Conservation (phyloP, 805 yeast species). For the Candida fluviatilis region DNA sequence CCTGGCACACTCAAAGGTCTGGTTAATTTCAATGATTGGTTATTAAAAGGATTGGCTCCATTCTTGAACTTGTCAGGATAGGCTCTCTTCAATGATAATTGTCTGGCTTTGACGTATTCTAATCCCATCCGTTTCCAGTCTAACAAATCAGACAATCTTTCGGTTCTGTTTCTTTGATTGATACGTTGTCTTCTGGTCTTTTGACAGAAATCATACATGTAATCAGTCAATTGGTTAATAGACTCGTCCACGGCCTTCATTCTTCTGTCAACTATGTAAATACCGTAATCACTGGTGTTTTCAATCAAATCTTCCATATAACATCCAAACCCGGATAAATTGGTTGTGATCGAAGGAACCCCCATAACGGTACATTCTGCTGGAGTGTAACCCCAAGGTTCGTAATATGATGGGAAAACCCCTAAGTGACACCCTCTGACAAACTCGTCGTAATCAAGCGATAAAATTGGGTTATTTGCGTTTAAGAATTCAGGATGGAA, state of each 20-base stretch:
- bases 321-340: conserved; percentile 94
- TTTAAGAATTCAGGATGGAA: conserved; percentile 97
- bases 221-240: conserved; percentile 81
- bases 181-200: conserved; percentile 96
- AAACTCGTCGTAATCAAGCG: conserved; percentile 94
- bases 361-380: conserved; percentile 99
- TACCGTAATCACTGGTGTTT: conserved; percentile 92
- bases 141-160: conserved; percentile 82
- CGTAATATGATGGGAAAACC: conserved; percentile 96
- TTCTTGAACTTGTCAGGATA: conserved; percentile 78
- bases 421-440: conserved; percentile 98
- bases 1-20: conserved; percentile 97
- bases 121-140: conserved; percentile 99
- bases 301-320: conserved; percentile 98
- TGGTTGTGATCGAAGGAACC: conserved; percentile 94
- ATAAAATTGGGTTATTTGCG: conserved; percentile 89
- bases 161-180: conserved; percentile 96
- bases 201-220: conserved; percentile 83
- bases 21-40: conserved; percentile 61
- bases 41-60: conserved; percentile 44
- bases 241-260: conserved; percentile 90
- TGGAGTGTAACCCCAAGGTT: conserved; percentile 99
- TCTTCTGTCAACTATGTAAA: conserved; percentile 93
- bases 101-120: conserved; percentile 93
- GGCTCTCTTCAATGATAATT: conserved; percentile 86